Conservation (phyloP, 345 rosid species). For the Arabidopsis thaliana region TAIR10.1 NC_003076.8:2340001-2340500, state of each 20-base stretch:
- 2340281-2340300: neutral
- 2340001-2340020: neutral
- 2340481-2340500: neutral
- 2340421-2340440: neutral
- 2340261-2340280: too few relatives aligned
- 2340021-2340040: constrained; percentile 25
- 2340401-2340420: too few relatives aligned
- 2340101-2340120: neutral
- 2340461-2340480: neutral
- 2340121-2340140: neutral
- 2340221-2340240: too few relatives aligned
- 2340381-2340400: too few relatives aligned
- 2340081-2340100: constrained; percentile 12
- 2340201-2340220: too few relatives aligned
- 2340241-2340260: too few relatives aligned
- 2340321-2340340: neutral
- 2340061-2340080: constrained; percentile 27
- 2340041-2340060: constrained; percentile 30
- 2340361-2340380: neutral
- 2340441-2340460: constrained; percentile 12
- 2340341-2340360: neutral
- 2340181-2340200: too few relatives aligned
- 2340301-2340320: constrained; percentile 25
- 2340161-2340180: constrained; percentile 13
- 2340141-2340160: constrained; percentile 3